Conservation (phyloP, 2,329 filamentous ascomycete species). For the Fusarium fracticaudum region DNA sequence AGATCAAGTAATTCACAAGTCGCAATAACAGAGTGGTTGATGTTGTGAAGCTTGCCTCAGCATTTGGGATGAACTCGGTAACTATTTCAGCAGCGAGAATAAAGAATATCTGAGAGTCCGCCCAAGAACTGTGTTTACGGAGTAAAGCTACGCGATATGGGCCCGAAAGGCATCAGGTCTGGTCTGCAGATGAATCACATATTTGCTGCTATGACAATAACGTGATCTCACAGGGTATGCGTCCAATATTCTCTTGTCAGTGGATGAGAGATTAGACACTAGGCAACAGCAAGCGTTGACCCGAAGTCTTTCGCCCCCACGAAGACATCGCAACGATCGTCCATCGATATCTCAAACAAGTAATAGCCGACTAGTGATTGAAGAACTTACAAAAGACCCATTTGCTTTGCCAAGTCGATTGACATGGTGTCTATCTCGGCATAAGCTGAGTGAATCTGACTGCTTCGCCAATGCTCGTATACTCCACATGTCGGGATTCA, state of each 20-base stretch:
- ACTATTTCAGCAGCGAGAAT: conserved; percentile 59
- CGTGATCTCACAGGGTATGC: neutral
- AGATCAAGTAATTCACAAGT: neutral
- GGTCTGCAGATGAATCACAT: neutral
- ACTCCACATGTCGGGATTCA: neutral
- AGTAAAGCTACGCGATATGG: conserved; percentile 47
- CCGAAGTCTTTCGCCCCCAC: neutral
- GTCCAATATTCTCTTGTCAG: no score
- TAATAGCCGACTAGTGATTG: neutral
- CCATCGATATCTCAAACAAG: neutral
- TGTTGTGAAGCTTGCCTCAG: no score
- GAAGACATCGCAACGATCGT: neutral
- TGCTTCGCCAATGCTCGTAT: neutral
- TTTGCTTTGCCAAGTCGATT: neutral
- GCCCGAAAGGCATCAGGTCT: fast-evolving
- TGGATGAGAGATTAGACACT: no score
- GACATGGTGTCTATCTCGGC: neutral
- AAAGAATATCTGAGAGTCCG: conserved; percentile 73
- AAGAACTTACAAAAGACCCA: neutral
- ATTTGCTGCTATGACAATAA: neutral
- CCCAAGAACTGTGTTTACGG: conserved; percentile 80
- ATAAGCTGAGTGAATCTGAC: neutral
- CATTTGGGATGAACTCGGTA: no score
- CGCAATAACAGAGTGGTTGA: no score
- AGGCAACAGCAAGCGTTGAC: neutral